A percentile compares a stretch with the other conserved stretches of the same genome.
Conservation (phyloP, 208 protist species). For the Perkinsela sp. region DNA sequence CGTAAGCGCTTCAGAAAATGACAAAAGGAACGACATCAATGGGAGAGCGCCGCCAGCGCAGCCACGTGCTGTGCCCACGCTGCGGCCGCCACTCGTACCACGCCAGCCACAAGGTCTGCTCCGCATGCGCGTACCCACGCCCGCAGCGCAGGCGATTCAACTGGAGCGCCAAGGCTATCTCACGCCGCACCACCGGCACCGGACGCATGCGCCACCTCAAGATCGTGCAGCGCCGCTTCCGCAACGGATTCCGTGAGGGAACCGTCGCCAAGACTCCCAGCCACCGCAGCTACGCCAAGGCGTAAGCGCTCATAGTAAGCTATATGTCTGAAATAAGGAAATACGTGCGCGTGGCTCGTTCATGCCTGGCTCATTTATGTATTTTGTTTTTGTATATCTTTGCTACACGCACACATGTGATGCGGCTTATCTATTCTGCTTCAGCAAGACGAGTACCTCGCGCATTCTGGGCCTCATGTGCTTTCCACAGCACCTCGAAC, state of each 20-base stretch:
- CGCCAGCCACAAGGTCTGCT: constrained; percentile 87
- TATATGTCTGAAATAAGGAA: too few relatives aligned
- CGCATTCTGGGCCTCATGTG: too few relatives aligned
- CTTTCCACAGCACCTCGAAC: too few relatives aligned
- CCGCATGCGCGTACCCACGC: constrained; percentile 87
- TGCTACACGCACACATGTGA: too few relatives aligned
- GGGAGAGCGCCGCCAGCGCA: constrained; percentile 62
- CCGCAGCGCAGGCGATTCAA: constrained; percentile 80
- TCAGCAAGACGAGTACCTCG: too few relatives aligned
- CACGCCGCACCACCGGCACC: constrained; percentile 88
- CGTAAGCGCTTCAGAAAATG: constrained; percentile 21
- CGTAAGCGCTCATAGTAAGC: too few relatives aligned
- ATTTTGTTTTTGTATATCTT: too few relatives aligned
- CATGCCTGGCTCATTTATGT: too few relatives aligned
- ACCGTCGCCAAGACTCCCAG: constrained; percentile 4
- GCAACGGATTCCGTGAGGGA: constrained; percentile 79
- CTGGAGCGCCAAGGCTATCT: constrained; percentile 87
- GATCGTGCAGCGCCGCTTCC: constrained; percentile 75
- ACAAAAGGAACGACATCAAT: constrained; percentile 63
- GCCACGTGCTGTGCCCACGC: constrained; percentile 88
- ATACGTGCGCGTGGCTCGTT: too few relatives aligned
- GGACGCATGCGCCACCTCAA: constrained; percentile 92
- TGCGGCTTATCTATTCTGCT: too few relatives aligned
- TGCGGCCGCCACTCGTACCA: constrained; percentile 88
- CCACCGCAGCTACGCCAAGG: not conserved